Percentiles rank a stretch among this genome's conserved stretches.
Conservation (phyloP, 192 early-diverging fungal species). For the Rhizophagus prolifer region DNA sequence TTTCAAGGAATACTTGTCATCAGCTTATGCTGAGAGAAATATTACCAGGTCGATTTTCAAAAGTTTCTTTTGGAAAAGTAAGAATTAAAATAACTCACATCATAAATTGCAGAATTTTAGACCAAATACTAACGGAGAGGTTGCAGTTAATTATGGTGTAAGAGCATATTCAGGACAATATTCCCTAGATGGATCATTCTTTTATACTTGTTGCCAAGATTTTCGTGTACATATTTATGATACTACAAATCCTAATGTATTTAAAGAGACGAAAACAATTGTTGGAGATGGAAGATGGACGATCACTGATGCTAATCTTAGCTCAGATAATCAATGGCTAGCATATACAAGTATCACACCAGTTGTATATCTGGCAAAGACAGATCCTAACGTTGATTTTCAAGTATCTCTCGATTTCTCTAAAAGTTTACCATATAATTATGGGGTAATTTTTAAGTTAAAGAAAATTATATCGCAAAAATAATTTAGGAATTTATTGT, state of each 20-base stretch:
- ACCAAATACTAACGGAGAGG: slow-evolving; percentile 40
- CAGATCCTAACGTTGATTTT: slow-evolving; percentile 36
- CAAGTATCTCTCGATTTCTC: slow-evolving; percentile 45
- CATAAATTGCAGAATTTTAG: slow-evolving; percentile 29
- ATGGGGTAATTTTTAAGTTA: slow-evolving; percentile 24
- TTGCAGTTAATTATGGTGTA: slow-evolving; percentile 36
- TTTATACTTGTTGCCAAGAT: slow-evolving; percentile 61
- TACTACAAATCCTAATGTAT: slow-evolving; percentile 42
- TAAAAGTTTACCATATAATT: slow-evolving; percentile 15
- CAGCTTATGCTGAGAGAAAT: not conserved
- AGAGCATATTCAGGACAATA: slow-evolving; percentile 57
- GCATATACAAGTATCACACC: slow-evolving; percentile 65
- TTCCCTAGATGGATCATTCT: slow-evolving; percentile 52
- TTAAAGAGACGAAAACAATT: slow-evolving; percentile 42
- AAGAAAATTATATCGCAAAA: not conserved
- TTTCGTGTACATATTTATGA: slow-evolving; percentile 61
- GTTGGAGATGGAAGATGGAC: slow-evolving; percentile 64
- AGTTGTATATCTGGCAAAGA: slow-evolving; percentile 53
- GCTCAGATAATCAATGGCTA: slow-evolving; percentile 47
- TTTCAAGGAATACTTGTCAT: too few species aligned
- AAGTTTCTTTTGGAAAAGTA: not conserved
- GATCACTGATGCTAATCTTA: slow-evolving; percentile 56
- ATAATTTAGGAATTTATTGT: not conserved
- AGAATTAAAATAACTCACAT: not conserved
- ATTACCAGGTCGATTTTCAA: not conserved